Evolutionary conservation across 2,329 filamentous ascomycete genomes (phyloP).

Genomic region (Simplicillium aogashimaense): DNA sequence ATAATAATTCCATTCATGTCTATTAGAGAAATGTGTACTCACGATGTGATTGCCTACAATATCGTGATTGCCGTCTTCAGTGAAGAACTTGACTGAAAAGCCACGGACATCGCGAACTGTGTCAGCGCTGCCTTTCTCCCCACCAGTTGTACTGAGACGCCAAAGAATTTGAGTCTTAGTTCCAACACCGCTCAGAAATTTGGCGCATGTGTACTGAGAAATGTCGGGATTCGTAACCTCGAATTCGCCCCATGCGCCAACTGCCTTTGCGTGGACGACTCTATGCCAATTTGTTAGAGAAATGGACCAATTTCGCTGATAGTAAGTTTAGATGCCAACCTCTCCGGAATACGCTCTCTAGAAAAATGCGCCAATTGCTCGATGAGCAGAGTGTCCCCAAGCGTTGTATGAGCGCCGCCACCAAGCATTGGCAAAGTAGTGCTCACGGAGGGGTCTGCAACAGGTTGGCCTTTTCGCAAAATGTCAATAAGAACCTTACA

Average conservation of each 20-base stretch:
- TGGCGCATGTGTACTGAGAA: conserved; percentile 42
- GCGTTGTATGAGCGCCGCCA: no score
- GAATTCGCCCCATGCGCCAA: conserved; percentile 45
- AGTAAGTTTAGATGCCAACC: no score
- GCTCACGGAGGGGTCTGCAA: no score
- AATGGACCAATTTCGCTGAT: no score
- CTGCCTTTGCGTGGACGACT: conserved; percentile 22
- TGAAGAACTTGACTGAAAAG: conserved; percentile 50
- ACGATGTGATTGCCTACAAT: conserved; percentile 54
- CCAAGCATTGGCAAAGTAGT: no score
- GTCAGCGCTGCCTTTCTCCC: conserved; percentile 56
- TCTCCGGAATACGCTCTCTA: conserved; percentile 45
- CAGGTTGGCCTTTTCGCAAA: no score
- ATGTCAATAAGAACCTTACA: no score
- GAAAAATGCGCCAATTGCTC: conserved; percentile 45
- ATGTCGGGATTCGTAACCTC: conserved; percentile 48
- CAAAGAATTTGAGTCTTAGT: conserved; percentile 49
- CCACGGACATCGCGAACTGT: conserved; percentile 61
- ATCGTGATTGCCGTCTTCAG: conserved; percentile 58
- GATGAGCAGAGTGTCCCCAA: conserved; percentile 37
- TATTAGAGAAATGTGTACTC: conserved; percentile 24
- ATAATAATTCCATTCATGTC: no score
- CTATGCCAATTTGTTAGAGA: conserved; percentile 1
- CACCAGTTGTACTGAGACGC: conserved; percentile 64
- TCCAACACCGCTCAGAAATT: conserved; percentile 41